phyloP scores from a whole-genome alignment of 2,329 filamentous ascomycete species.

The Orbilia brochopaga region DNA sequence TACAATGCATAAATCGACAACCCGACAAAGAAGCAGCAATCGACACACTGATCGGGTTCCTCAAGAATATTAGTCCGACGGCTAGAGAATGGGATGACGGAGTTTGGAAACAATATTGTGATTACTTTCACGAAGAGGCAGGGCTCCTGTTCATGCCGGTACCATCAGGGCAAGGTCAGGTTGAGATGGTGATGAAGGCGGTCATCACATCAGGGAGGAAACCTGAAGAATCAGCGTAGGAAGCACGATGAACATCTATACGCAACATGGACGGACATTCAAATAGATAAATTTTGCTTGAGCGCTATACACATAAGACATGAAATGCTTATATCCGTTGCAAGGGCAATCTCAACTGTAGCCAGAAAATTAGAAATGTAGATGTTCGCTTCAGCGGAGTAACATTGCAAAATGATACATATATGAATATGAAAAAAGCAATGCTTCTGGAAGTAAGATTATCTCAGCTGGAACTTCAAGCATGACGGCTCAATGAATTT shows the following conservation, averaged over 20 bases:
- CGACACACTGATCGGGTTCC: constrained; percentile 6
- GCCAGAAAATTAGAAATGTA: too few relatives aligned
- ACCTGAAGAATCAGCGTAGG: too few relatives aligned
- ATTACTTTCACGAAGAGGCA: background rate
- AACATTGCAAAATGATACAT: too few relatives aligned
- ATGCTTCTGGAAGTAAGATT: too few relatives aligned
- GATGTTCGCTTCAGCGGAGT: too few relatives aligned
- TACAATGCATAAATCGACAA: constrained; percentile 22
- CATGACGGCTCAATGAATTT: constrained; percentile 29
- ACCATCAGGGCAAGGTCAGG: too few relatives aligned
- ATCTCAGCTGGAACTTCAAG: background rate
- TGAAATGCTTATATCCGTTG: too few relatives aligned
- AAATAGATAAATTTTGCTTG: too few relatives aligned
- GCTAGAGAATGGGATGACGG: constrained; percentile 24
- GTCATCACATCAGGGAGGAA: constrained; percentile 37
- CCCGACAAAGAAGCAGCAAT: background rate
- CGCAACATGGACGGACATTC: too few relatives aligned
- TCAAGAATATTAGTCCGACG: constrained; percentile 20
- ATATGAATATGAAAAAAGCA: too few relatives aligned
- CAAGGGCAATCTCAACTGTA: too few relatives aligned
- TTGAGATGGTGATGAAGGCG: constrained; percentile 16
- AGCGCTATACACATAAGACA: too few relatives aligned
- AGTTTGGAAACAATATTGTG: constrained; percentile 10
- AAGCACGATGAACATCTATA: background rate
- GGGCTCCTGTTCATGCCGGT: constrained; percentile 5